Evolutionary conservation across 176 grass and related monocot species (phyloP), one percentile per base, ranked within the genome.

Genomic region (Juncus inflexus): DNA sequence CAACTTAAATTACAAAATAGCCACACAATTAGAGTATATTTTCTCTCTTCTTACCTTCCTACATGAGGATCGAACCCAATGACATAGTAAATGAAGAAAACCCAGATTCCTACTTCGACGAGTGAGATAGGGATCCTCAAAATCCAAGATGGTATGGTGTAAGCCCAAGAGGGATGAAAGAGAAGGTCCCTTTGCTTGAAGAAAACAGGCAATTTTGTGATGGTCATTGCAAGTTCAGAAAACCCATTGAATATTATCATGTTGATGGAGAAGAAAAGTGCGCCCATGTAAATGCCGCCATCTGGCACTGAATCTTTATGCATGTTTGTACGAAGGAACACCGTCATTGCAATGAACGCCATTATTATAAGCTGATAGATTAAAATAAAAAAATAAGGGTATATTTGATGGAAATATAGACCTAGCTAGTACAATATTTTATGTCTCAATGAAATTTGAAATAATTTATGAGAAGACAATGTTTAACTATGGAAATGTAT

Each of bases 181-280:
- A 90, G 75, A 72, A 90, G 86, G 78, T 85, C 86, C 61, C 86
- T 81, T 55, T 90, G 86, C 64, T 85, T 90, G 64, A 79, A 90
- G 82, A 90, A 90, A 53, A 90, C 78, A 5, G 82, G 86, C 11
- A 90, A 79, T 72, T 85, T 90, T 57, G 80, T 74, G 80, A 90
- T 74, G 39, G 82, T 85, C 82, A 90, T 85, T 38, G 74, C 67
- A 69, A 90, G 79, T 77, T 90, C 86, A 0, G 86, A 76, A 10
- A 83, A 87, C 64, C 84, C 84, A 63, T 87, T 87, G 66, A 87
- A 87, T 79, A 87, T 87, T 62, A 87, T 52, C 63, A 76, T 87
- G 14, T 79, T 76, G 0, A 87, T 66, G n/a, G 84, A 79, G 72
- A 87, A 87, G 56, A 61, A 87, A 12, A 87, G 65, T 45, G 80